phyloP scores from a whole-genome alignment of 1,284 basidiomycete species.

The Ganoderma lucidum region DNA sequence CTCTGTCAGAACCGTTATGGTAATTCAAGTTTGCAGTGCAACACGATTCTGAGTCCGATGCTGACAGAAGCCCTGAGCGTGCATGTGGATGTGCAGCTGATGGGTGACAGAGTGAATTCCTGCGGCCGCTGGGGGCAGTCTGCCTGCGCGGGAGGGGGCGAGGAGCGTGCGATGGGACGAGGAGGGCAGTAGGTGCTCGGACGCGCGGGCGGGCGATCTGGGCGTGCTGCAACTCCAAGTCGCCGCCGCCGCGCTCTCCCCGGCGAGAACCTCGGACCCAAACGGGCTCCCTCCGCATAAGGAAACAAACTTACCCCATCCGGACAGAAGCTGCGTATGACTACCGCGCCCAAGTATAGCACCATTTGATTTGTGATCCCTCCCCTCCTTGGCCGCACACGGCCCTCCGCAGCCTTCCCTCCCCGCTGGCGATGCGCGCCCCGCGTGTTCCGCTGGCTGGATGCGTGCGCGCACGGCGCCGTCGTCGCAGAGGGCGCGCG shows the following conservation, averaged over 20 bases:
- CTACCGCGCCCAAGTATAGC: slow-evolving; percentile 34
- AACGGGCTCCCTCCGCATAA: slow-evolving; percentile 25
- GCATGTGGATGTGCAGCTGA: slow-evolving; percentile 9
- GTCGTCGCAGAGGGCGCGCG: slow-evolving; percentile 1
- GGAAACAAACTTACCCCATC: slow-evolving; percentile 30
- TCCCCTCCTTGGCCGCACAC: slow-evolving; percentile 22
- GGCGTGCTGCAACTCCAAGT: slow-evolving; percentile 17
- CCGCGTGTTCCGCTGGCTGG: slow-evolving; percentile 4
- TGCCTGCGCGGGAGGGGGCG: background rate
- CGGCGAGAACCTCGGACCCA: slow-evolving; percentile 27
- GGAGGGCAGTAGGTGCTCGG: slow-evolving; percentile 11
- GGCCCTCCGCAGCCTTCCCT: slow-evolving; percentile 20
- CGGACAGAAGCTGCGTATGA: slow-evolving; percentile 28
- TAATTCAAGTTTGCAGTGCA: slow-evolving; percentile 6
- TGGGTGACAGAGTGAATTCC: slow-evolving; percentile 18
- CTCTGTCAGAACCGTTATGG: slow-evolving; percentile 19
- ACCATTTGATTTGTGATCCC: slow-evolving; percentile 28
- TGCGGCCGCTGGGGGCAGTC: slow-evolving; percentile 3
- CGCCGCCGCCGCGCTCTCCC: slow-evolving; percentile 8
- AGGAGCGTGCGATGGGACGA: slow-evolving; percentile 5
- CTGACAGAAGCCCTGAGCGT: slow-evolving; percentile 12
- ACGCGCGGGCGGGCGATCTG: slow-evolving; percentile 9
- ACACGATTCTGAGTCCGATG: slow-evolving; percentile 7
- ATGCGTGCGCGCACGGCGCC: slow-evolving; percentile 12
- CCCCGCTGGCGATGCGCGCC: slow-evolving; percentile 2